A percentile compares a stretch with the other conserved stretches of the same genome.
Evolutionary conservation across 768 basidiomycete genomes (phyloP).

Genomic region (Xerocomellus intermedius): DNA sequence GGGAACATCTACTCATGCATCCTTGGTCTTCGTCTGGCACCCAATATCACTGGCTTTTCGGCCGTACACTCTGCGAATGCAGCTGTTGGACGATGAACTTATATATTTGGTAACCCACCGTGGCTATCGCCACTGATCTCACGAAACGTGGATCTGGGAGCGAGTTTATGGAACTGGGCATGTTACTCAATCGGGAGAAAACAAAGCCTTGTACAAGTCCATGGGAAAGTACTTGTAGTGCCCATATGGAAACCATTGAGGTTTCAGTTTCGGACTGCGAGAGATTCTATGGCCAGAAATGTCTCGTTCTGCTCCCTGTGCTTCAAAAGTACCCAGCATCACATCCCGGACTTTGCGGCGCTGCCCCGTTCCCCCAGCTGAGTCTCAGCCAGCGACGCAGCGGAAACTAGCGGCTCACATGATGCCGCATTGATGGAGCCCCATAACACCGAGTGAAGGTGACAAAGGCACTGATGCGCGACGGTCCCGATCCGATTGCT

Average conservation of each 20-base stretch:
- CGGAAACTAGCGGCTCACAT: slow-evolving; percentile 26
- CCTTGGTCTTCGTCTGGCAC: slow-evolving; percentile 10
- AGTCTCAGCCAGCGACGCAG: background rate
- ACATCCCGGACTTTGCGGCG: slow-evolving; percentile 32
- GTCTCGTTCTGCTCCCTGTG: slow-evolving; percentile 6
- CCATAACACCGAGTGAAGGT: slow-evolving; percentile 4
- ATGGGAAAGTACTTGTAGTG: slow-evolving; percentile 6
- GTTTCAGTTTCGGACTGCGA: slow-evolving; percentile 13
- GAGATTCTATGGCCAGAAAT: slow-evolving; percentile 15
- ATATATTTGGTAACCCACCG: slow-evolving; percentile 14
- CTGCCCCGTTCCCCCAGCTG: background rate
- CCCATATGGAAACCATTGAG: slow-evolving; percentile 11
- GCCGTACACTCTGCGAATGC: background rate
- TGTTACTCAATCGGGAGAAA: slow-evolving; percentile 15
- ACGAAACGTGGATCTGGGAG: slow-evolving; percentile 21
- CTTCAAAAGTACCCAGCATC: slow-evolving; percentile 9
- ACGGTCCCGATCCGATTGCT: slow-evolving; percentile 20
- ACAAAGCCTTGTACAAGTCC: background rate
- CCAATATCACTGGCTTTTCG: slow-evolving; percentile 17
- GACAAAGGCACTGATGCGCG: slow-evolving; percentile 1
- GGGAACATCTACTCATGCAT: slow-evolving; percentile 14
- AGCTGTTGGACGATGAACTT: background rate
- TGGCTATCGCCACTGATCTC: slow-evolving; percentile 24
- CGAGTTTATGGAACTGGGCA: background rate
- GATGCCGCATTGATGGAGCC: slow-evolving; percentile 14